phyloP scores from a whole-genome alignment of 2,329 filamentous ascomycete species.

The Fusarium sp. region DNA sequence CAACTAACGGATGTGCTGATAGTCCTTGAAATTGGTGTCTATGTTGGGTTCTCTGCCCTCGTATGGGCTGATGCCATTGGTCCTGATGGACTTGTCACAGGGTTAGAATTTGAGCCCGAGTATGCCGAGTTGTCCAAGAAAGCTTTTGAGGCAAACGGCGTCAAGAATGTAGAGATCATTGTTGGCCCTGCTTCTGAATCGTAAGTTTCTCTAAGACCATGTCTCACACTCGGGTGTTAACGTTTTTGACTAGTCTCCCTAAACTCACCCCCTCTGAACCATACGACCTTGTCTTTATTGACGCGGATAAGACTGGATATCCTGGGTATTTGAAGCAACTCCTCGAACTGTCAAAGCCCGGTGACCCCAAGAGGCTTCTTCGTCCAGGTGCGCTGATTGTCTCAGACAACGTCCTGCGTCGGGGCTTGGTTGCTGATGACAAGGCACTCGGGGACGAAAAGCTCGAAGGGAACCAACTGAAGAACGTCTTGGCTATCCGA shows the following conservation, averaged over 20 bases:
- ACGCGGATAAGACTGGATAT: slow-evolving; percentile 67
- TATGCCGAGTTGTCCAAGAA: slow-evolving; percentile 58
- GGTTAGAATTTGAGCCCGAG: slow-evolving; percentile 59
- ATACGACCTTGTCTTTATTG: slow-evolving; percentile 67
- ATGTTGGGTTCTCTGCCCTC: slow-evolving; percentile 62
- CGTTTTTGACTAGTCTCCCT: slow-evolving; percentile 40
- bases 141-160: slow-evolving; percentile 54
- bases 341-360: slow-evolving; percentile 58
- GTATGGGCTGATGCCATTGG: slow-evolving; percentile 62
- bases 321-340: slow-evolving; percentile 61
- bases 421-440: slow-evolving; percentile 61
- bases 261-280: slow-evolving; percentile 52
- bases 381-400: slow-evolving; percentile 63
- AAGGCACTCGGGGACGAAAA: slow-evolving; percentile 30
- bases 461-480: slow-evolving; percentile 35
- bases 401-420: slow-evolving; percentile 66
- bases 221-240: background rate
- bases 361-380: slow-evolving; percentile 56
- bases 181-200: slow-evolving; percentile 61
- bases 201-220: slow-evolving; percentile 50
- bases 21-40: slow-evolving; percentile 65
- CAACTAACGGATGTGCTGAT: background rate
- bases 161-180: slow-evolving; percentile 61
- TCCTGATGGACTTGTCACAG: slow-evolving; percentile 57
- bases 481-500: slow-evolving; percentile 49